These are phyloP conservation scores for Plectosphaerella cucumerina DNA, from an alignment of 2,329 filamentous ascomycete genomes.

Conservation along the genomic window DNA sequence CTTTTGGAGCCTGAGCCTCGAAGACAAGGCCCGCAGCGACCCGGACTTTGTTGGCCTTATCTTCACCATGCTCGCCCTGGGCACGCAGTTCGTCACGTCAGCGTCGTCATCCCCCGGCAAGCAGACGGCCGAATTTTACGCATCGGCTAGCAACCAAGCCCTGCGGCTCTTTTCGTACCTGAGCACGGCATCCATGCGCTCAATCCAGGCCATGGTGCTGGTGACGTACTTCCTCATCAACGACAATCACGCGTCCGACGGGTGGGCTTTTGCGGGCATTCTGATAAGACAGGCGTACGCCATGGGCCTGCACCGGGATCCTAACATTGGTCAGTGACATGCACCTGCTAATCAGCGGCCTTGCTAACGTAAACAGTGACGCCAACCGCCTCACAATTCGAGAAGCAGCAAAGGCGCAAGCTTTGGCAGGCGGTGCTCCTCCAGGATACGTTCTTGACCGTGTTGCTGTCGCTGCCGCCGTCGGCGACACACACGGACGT, in stretches of 20 bases:
- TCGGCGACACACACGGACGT: constrained; percentile 78
- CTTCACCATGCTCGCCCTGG: constrained; percentile 73
- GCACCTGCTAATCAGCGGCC: constrained; percentile 9
- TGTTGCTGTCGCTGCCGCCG: constrained; percentile 72
- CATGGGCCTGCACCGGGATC: constrained; percentile 76
- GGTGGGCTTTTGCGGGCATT: constrained; percentile 78
- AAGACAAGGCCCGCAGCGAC: constrained; percentile 59
- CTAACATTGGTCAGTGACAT: constrained; percentile 58
- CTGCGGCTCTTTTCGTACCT: constrained; percentile 72
- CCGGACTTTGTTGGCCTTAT: constrained; percentile 68
- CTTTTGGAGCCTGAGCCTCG: constrained; percentile 62
- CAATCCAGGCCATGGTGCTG: constrained; percentile 76
- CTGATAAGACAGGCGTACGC: constrained; percentile 75
- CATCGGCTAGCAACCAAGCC: constrained; percentile 74
- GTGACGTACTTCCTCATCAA: constrained; percentile 83
- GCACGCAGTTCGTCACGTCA: constrained; percentile 69
- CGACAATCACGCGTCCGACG: constrained; percentile 78
- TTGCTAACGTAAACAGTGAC: constrained; percentile 37
- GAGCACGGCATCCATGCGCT: constrained; percentile 67
- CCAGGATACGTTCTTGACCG: constrained; percentile 78
- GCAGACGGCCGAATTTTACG: constrained; percentile 77
- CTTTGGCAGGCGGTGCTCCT: constrained; percentile 78
- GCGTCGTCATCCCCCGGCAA: constrained; percentile 54
- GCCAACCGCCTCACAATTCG: constrained; percentile 61
- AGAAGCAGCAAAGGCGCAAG: constrained; percentile 75